Evolutionary conservation across 768 basidiomycete genomes (phyloP).

Genomic region (Imleria badia): DNA sequence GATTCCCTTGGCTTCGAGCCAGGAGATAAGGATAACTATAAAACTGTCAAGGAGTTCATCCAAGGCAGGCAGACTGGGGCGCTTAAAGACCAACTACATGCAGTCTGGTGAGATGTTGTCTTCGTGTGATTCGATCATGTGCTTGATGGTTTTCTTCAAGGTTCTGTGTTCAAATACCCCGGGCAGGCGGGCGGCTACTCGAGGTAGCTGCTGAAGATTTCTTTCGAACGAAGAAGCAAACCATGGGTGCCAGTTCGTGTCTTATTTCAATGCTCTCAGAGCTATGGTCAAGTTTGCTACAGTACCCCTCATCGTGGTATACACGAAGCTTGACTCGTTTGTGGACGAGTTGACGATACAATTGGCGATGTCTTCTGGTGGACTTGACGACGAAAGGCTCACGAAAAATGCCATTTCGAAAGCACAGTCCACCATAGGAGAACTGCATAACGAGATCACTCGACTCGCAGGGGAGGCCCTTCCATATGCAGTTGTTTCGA

Average conservation of each 20-base stretch:
- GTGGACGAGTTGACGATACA: not conserved
- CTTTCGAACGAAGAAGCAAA: not conserved
- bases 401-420: not conserved
- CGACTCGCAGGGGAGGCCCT: not conserved
- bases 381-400: not conserved
- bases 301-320: constrained; percentile 3
- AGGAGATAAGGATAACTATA: not conserved
- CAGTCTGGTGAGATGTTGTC: not conserved
- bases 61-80: not conserved
- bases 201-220: constrained; percentile 2
- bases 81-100: not conserved
- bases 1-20: constrained; percentile 2
- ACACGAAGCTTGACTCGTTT: not conserved
- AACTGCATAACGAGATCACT: not conserved
- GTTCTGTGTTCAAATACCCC: constrained; percentile 1
- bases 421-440: not conserved
- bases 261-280: not conserved
- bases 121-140: not conserved
- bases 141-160: not conserved
- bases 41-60: not conserved
- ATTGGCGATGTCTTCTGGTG: not conserved
- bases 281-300: not conserved
- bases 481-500: not conserved
- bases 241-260: not conserved
- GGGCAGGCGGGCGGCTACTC: not conserved